A percentile compares a stretch with the other conserved stretches of the same genome.
phyloP scores from a whole-genome alignment of 2,329 filamentous ascomycete genomes.

The Rutstroemia sp. region DNA sequence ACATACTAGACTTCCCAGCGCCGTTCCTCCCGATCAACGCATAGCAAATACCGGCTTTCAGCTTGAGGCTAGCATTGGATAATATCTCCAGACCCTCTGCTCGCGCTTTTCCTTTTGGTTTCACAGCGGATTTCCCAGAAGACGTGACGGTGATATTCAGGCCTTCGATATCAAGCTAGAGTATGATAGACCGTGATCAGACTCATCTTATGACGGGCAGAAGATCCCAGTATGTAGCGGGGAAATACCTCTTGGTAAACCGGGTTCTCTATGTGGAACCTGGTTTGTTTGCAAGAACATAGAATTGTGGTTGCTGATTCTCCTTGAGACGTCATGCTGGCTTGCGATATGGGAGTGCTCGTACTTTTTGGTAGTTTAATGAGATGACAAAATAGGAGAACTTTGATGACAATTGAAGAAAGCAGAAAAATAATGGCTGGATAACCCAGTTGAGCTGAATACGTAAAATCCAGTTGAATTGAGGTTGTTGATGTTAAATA shows the following conservation, averaged over 20 bases:
- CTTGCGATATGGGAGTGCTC: not conserved
- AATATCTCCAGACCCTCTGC: conserved; percentile 58
- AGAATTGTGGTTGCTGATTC: conserved; percentile 25
- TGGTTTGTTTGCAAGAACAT: conserved; percentile 28
- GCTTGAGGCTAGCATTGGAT: conserved; percentile 57
- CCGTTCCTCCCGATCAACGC: conserved; percentile 76
- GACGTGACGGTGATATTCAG: conserved; percentile 60
- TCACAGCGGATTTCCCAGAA: conserved; percentile 29
- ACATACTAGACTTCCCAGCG: conserved; percentile 70
- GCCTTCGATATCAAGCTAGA: conserved; percentile 62
- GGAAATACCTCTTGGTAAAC: conserved; percentile 25
- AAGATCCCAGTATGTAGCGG: not conserved
- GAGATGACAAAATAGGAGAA: not conserved
- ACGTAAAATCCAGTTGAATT: too few relatives aligned
- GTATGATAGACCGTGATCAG: conserved; percentile 4
- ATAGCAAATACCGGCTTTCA: conserved; percentile 69
- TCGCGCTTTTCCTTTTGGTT: conserved; percentile 45
- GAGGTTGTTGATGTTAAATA: too few relatives aligned
- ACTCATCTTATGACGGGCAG: not conserved
- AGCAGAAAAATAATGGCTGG: not conserved
- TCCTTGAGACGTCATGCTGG: conserved; percentile 8
- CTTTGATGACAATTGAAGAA: not conserved
- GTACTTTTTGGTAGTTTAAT: not conserved
- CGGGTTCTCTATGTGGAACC: conserved; percentile 29
- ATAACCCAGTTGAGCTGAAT: too few relatives aligned